Conservation (phyloP, 2,329 filamentous ascomycete species). For the Neonectria ditissima region DNA sequence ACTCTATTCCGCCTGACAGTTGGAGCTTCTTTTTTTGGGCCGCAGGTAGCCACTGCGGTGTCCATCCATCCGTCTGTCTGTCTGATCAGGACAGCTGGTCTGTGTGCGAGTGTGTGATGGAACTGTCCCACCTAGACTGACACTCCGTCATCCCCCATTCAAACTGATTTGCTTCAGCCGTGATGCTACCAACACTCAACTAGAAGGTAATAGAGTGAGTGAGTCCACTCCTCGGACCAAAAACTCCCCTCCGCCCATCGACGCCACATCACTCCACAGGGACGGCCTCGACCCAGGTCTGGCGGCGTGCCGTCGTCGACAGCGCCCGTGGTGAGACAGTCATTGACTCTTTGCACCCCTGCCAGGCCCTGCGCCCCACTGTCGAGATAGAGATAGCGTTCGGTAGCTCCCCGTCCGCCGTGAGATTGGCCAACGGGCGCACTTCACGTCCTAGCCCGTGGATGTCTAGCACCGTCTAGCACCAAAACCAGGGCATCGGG, state of each 20-base stretch:
- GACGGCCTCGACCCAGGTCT: conserved; percentile 13
- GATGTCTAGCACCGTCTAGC: neutral
- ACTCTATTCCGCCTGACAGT: conserved; percentile 15
- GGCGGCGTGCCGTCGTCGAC: conserved; percentile 1
- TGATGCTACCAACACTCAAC: too few relatives aligned
- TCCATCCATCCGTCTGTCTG: neutral
- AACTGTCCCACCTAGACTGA: too few relatives aligned
- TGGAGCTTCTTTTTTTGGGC: neutral
- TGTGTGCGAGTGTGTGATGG: too few relatives aligned
- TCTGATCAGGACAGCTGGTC: neutral
- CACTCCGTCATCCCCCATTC: neutral
- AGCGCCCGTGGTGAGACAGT: conserved; percentile 11
- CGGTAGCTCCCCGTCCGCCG: neutral
- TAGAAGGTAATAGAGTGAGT: too few relatives aligned
- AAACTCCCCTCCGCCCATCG: neutral
- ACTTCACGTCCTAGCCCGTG: neutral
- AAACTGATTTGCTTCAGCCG: too few relatives aligned
- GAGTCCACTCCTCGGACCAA: neutral
- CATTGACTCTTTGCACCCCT: neutral
- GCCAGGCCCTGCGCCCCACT: conserved; percentile 12
- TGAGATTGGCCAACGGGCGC: conserved; percentile 17
- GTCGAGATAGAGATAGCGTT: conserved; percentile 17
- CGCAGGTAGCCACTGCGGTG: neutral
- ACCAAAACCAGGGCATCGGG: neutral
- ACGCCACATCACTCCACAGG: conserved; percentile 5